These are phyloP conservation scores for Emmonsiellopsis sp. DNA, from an alignment of 2,329 filamentous ascomycete genomes.

Conservation along the genomic window DNA sequence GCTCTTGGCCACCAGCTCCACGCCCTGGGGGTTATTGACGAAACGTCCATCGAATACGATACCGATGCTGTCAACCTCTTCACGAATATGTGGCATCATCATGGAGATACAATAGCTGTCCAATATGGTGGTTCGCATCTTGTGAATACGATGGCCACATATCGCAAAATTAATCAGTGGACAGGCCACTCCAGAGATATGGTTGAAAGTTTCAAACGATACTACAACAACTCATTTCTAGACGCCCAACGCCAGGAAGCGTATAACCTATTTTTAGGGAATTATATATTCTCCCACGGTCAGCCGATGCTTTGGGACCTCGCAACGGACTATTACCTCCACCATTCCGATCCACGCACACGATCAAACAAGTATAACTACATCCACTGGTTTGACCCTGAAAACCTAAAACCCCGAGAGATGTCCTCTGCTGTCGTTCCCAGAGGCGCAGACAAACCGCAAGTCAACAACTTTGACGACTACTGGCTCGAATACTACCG, in stretches of 20 bases:
- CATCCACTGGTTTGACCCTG: constrained; percentile 78
- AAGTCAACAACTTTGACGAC: constrained; percentile 63
- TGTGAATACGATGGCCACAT: constrained; percentile 98
- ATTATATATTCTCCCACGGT: constrained; percentile 80
- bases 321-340: constrained; percentile 88
- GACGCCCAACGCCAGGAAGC: constrained; percentile 97
- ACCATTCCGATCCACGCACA: constrained; percentile 72
- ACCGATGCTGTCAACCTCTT: constrained; percentile 94
- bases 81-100: constrained; percentile 96
- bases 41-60: constrained; percentile 77
- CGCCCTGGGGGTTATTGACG: constrained; percentile 76
- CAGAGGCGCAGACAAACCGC: constrained; percentile 19
- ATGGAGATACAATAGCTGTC: constrained; percentile 94
- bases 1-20: constrained; percentile 88
- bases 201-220: constrained; percentile 98
- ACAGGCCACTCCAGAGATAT: constrained; percentile 95
- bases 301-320: constrained; percentile 97
- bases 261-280: constrained; percentile 93
- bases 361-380: constrained; percentile 67
- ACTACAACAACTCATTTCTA: constrained; percentile 97
- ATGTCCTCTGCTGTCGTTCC: constrained; percentile 40
- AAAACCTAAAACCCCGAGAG: constrained; percentile 55
- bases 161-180: constrained; percentile 98
- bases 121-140: constrained; percentile 96
- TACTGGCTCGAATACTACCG: constrained; percentile 98